phyloP scores from a whole-genome alignment of 345 rosid species.

The Salix purpurea region DNA sequence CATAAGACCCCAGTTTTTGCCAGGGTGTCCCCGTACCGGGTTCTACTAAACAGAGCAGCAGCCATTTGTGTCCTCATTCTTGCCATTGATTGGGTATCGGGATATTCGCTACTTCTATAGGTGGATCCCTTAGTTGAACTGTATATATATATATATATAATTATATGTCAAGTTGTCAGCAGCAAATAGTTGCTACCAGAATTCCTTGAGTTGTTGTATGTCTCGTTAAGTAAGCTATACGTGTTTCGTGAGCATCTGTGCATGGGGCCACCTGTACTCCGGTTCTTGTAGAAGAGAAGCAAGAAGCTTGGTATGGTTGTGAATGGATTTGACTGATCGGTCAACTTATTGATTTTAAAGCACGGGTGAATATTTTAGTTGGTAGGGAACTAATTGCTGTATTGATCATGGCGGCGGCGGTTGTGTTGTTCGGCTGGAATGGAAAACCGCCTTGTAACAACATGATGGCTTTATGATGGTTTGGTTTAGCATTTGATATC shows the following conservation, averaged over 20 bases:
- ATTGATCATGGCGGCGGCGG: too few relatives aligned
- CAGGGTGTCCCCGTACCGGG: conserved; percentile 15
- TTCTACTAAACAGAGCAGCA: conserved; percentile 21
- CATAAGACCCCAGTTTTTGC: conserved; percentile 27
- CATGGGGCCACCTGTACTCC: neutral
- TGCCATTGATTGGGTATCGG: conserved; percentile 24
- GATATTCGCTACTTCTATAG: conserved; percentile 23
- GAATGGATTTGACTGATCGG: conserved; percentile 13
- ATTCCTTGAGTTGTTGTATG: conserved; percentile 10
- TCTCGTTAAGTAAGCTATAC: neutral
- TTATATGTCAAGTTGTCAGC: neutral
- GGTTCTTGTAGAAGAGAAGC: conserved; percentile 1
- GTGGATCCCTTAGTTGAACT: conserved; percentile 30
- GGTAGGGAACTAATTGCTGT: neutral
- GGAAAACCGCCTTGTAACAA: neutral
- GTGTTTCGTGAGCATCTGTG: conserved; percentile 8
- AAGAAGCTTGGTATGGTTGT: neutral
- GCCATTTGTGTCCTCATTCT: conserved; percentile 26
- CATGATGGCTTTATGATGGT: neutral
- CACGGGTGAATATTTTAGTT: neutral
- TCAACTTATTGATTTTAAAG: conserved; percentile 15
- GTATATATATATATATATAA: conserved; percentile 22
- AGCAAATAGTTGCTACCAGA: conserved; percentile 9
- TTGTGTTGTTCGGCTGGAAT: neutral
- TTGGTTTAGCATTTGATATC: too few relatives aligned